phyloP scores from a whole-genome alignment of 805 yeast species.

The Pichia cabralensis region DNA sequence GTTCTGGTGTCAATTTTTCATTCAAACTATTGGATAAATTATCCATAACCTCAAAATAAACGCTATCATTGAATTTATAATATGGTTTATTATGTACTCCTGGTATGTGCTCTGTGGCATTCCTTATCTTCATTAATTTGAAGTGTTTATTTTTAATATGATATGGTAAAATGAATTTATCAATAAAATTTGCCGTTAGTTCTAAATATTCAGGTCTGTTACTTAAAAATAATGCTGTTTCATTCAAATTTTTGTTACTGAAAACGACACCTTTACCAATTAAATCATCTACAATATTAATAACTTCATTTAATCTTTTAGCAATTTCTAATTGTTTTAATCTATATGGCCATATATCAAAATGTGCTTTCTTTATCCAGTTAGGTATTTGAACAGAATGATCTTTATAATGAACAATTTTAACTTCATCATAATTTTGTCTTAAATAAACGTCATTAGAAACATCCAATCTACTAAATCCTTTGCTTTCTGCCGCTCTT shows the following conservation, averaged over 20 bases:
- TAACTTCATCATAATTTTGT: conserved; percentile 10
- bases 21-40: conserved; percentile 11
- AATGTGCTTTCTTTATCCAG: conserved; percentile 19
- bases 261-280: conserved; percentile 19
- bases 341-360: conserved; percentile 23
- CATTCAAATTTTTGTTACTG: conserved; percentile 19
- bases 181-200: conserved; percentile 20
- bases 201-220: conserved; percentile 12
- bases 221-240: conserved; percentile 19
- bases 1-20: conserved; percentile 7
- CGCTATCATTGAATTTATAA: conserved; percentile 6
- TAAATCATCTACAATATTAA: conserved; percentile 13
- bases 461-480: conserved; percentile 6
- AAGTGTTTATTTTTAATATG: conserved; percentile 8
- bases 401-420: conserved; percentile 3
- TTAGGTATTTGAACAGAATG: conserved; percentile 13
- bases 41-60: conserved; percentile 11
- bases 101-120: conserved; percentile 8
- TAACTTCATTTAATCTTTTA: conserved; percentile 12
- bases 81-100: conserved; percentile 4
- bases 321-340: conserved; percentile 21
- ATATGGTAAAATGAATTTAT: conserved; percentile 20
- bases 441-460: conserved; percentile 3
- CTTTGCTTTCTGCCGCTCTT: conserved; percentile 2
- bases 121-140: conserved; percentile 8